These are phyloP conservation scores for Talaromyces albobiverticillius DNA, from an alignment of 2,329 filamentous ascomycete species.

Conservation along the genomic window DNA sequence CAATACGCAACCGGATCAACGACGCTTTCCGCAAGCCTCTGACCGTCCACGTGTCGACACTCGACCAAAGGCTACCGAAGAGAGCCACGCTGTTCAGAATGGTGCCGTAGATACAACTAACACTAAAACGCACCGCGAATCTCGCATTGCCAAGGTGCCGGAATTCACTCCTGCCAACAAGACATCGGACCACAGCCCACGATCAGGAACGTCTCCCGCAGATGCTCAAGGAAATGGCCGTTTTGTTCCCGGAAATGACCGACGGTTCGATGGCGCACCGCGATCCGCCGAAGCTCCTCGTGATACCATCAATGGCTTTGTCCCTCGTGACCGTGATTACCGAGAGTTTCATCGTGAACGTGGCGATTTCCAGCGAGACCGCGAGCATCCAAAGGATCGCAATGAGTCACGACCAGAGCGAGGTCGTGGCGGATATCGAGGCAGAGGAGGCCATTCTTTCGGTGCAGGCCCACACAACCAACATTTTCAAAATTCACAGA, in stretches of 20 bases:
- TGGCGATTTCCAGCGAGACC: constrained; percentile 30
- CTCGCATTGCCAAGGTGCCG: constrained; percentile 33
- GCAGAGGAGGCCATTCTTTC: constrained; percentile 37
- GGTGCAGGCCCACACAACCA: constrained; percentile 34
- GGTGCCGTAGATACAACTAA: constrained; percentile 27
- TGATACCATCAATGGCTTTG: constrained; percentile 26
- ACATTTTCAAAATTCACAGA: constrained; percentile 38
- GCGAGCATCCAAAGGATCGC: constrained; percentile 36
- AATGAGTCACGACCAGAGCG: constrained; percentile 36
- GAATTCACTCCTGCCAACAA: constrained; percentile 27
- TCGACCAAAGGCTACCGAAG: constrained; percentile 31
- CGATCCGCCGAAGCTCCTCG: constrained; percentile 36
- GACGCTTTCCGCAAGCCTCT: constrained; percentile 29
- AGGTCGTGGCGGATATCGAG: constrained; percentile 40
- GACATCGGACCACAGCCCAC: constrained; percentile 25
- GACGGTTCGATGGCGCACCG: constrained; percentile 37
- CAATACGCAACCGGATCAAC: constrained; percentile 26
- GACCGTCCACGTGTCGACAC: constrained; percentile 29
- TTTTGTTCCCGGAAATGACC: constrained; percentile 28
- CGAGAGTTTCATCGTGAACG: constrained; percentile 21
- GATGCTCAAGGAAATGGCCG: constrained; percentile 34
- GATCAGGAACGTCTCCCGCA: constrained; percentile 27
- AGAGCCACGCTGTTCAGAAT: constrained; percentile 22
- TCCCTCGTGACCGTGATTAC: constrained; percentile 12
- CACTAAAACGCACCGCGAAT: constrained; percentile 31